These are phyloP conservation scores for Exophiala xenobiotica DNA, from an alignment of 2,329 filamentous ascomycete species.

Conservation along the genomic window DNA sequence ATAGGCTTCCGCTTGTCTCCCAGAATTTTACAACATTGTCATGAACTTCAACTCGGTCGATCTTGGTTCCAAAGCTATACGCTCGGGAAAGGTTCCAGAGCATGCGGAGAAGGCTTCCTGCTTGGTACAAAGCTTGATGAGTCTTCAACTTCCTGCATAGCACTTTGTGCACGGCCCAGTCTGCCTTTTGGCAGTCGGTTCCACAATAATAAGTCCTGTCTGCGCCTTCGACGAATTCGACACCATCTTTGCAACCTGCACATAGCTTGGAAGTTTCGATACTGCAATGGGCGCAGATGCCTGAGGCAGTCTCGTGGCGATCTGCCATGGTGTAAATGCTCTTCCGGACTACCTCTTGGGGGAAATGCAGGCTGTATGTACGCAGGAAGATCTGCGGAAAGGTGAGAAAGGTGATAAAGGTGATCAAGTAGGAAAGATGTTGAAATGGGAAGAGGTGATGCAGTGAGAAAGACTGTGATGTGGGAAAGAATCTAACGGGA, in stretches of 20 bases:
- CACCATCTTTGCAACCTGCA: neutral
- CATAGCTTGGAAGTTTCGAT: neutral
- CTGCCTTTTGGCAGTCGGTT: neutral
- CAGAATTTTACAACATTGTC: neutral
- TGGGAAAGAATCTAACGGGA: too few species aligned
- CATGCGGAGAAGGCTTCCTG: neutral
- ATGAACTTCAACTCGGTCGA: neutral
- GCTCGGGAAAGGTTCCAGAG: neutral
- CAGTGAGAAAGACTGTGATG: too few species aligned
- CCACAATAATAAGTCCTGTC: neutral
- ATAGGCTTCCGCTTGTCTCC: neutral
- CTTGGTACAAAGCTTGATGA: neutral
- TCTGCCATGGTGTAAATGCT: too few species aligned
- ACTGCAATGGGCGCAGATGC: too few species aligned
- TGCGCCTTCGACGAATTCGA: neutral
- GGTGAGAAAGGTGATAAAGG: too few species aligned
- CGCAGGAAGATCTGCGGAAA: too few species aligned
- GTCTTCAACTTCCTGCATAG: neutral
- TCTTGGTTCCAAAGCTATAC: neutral
- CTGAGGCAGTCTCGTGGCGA: too few species aligned
- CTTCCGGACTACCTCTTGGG: too few species aligned
- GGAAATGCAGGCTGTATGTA: too few species aligned
- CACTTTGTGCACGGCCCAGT: neutral
- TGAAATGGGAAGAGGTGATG: too few species aligned
- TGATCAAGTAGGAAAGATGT: too few species aligned